These are phyloP conservation scores for Persicaria maculosa DNA, from an alignment of 148 eudicot genomes.

Conservation along the genomic window DNA sequence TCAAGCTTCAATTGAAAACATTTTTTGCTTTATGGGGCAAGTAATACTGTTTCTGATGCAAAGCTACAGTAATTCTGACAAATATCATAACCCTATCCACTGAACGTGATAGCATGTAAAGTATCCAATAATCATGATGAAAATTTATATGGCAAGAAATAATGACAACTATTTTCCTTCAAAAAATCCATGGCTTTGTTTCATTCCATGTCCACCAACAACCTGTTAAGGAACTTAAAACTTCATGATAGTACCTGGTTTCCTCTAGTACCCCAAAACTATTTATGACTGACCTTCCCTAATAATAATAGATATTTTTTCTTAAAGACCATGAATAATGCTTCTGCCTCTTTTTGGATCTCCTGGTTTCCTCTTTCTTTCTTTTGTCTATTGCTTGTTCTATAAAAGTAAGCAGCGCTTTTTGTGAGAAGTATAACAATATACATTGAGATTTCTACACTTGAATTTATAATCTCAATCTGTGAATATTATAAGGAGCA, in stretches of 20 bases:
- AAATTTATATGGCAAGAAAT: background rate
- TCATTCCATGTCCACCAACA: background rate
- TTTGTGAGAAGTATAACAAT: too few relatives aligned
- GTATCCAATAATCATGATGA: background rate
- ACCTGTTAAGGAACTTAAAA: background rate
- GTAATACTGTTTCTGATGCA: background rate
- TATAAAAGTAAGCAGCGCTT: too few relatives aligned
- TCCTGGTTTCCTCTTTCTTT: too few relatives aligned
- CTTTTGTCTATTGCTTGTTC: too few relatives aligned
- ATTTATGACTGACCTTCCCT: too few relatives aligned
- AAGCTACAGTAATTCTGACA: background rate
- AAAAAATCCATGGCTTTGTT: background rate
- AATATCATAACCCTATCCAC: background rate
- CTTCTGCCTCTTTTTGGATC: too few relatives aligned
- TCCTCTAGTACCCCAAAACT: too few relatives aligned
- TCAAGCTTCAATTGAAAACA: background rate
- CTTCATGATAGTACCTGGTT: too few relatives aligned
- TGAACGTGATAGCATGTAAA: background rate
- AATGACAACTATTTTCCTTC: background rate
- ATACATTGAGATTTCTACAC: background rate
- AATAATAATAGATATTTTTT: too few relatives aligned
- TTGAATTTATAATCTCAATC: background rate
- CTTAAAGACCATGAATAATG: too few relatives aligned
- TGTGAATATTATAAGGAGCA: background rate
- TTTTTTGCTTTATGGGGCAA: background rate